Base-by-base conservation (phyloP, 2,329 filamentous ascomycete species). In the Curvularia lunata region DNA sequence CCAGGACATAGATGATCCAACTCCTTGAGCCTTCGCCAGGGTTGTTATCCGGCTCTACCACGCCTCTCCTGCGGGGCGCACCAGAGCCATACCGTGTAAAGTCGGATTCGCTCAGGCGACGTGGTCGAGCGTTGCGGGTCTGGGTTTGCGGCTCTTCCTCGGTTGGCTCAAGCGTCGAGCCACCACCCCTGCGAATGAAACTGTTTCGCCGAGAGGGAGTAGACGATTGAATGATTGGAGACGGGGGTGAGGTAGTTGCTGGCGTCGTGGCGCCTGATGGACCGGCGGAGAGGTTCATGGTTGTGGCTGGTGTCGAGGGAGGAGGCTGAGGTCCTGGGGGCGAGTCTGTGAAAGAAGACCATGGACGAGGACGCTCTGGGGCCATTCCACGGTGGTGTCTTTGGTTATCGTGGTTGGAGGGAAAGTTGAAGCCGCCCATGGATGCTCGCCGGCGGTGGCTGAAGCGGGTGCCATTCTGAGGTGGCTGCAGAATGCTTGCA, bases 1-100 rank as follows among this genome's bases (percentile, higher is more conserved):
- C 87, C 50, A 90, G 83, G 8, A 90, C 87, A 69, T 90, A 90
- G 52, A 90, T 89, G 66, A 90, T 83, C 87, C 87, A 90, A 74
- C 86, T 90, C 63, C 87, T 79, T 53, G 85, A 86, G 45, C 81
- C 80, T 49, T 80, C 78, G 55, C 86, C 82, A 21, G 86, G 85
- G 59, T 85, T 84, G 59, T 81, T 77, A 62, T 82, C 80, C 1
- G 81, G 81, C 64, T 82, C 81, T 9, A 89, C 86, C 18, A 89
- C 84, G 19, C 87, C 86, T 69, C 88, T 88, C 42, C 86, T 81
- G 32, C 87, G 80, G 10, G 86, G 82, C 23, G 86, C 83, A 47
- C 86, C 86, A 30, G 86, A 84, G 4, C 86, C 85, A 57, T 88
- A 87, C 74, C 72, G 83, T 75, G 77, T 86, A 78, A 82, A 85